Evolutionary conservation across 495 filamentous ascomycete species (phyloP).

Genomic region (Zalerion maritima): DNA sequence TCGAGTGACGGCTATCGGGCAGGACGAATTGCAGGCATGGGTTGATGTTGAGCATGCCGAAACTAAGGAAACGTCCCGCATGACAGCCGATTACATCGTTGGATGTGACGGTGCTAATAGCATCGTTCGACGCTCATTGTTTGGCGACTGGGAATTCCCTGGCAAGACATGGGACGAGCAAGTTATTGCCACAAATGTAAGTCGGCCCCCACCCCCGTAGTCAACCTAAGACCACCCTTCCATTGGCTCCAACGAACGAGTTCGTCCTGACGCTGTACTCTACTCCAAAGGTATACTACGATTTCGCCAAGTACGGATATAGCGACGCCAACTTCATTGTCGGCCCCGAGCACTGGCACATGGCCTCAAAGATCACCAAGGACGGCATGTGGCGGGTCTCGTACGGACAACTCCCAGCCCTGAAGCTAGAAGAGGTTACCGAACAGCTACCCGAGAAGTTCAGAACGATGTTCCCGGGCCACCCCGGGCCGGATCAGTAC

Average conservation of each 20-base stretch:
- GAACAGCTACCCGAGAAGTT: constrained; percentile 38
- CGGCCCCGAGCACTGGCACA: constrained; percentile 40
- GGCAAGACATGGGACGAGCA: constrained; percentile 44
- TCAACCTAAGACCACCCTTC: constrained; percentile 1
- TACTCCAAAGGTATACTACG: constrained; percentile 35
- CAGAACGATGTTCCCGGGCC: constrained; percentile 41
- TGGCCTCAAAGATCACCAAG: constrained; percentile 41
- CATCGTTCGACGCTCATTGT: constrained; percentile 35
- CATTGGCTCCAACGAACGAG: neutral
- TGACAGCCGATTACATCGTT: constrained; percentile 41
- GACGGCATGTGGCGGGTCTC: constrained; percentile 47
- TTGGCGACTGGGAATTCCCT: constrained; percentile 43
- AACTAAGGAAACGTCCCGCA: constrained; percentile 19
- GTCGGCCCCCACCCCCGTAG: constrained; percentile 4
- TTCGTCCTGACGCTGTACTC: neutral
- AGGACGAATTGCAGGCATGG: constrained; percentile 34
- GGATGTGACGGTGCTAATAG: constrained; percentile 48
- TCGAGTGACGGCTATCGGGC: constrained; percentile 31
- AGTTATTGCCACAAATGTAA: constrained; percentile 49
- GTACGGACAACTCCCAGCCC: constrained; percentile 38
- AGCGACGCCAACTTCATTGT: constrained; percentile 45
- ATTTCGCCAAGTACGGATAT: constrained; percentile 37
- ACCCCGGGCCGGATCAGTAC: constrained; percentile 43
- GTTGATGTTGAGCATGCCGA: constrained; percentile 32
- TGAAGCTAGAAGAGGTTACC: constrained; percentile 37